These are phyloP conservation scores for Neocallimastix lanati DNA, from an alignment of 192 early-diverging fungal genomes.

Conservation along the genomic window DNA sequence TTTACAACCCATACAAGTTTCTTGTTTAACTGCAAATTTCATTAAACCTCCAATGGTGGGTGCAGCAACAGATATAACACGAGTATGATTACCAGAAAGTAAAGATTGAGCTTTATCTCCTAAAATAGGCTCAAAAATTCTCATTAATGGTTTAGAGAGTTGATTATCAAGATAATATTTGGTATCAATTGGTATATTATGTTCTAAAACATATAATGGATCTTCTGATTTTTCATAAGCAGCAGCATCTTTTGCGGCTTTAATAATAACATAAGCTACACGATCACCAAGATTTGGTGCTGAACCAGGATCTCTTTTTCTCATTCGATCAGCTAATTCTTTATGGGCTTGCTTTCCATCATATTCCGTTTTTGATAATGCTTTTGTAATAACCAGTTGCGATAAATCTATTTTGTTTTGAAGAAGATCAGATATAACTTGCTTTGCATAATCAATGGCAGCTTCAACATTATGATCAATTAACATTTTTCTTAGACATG, in stretches of 20 bases:
- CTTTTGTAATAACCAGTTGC: constrained; percentile 90
- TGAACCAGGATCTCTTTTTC: constrained; percentile 82
- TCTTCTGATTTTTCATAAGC: constrained; percentile 97
- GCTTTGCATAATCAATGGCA: constrained; percentile 77
- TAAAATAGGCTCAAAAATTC: constrained; percentile 93
- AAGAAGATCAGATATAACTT: constrained; percentile 73
- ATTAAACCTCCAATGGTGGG: constrained; percentile 77
- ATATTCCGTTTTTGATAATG: constrained; percentile 85
- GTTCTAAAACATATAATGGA: constrained; percentile 92
- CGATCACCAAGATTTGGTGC: constrained; percentile 90
- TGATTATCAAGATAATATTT: constrained; percentile 95
- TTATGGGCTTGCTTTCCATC: constrained; percentile 87
- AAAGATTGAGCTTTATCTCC: constrained; percentile 57
- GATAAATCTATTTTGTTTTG: constrained; percentile 96
- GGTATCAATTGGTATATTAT: constrained; percentile 93
- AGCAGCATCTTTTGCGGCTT: constrained; percentile 62
- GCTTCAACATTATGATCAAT: constrained; percentile 73
- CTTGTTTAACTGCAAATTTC: constrained; percentile 81
- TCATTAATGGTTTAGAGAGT: constrained; percentile 72
- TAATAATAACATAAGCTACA: constrained; percentile 90
- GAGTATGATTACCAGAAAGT: constrained; percentile 53
- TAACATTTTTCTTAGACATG: constrained; percentile 71
- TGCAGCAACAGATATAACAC: constrained; percentile 68
- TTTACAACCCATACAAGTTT: constrained; percentile 87
- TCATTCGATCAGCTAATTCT: constrained; percentile 91